These are phyloP conservation scores for Ploettnerulaceae sp. DNA, from an alignment of 2,329 filamentous ascomycete species.

Conservation along the genomic window DNA sequence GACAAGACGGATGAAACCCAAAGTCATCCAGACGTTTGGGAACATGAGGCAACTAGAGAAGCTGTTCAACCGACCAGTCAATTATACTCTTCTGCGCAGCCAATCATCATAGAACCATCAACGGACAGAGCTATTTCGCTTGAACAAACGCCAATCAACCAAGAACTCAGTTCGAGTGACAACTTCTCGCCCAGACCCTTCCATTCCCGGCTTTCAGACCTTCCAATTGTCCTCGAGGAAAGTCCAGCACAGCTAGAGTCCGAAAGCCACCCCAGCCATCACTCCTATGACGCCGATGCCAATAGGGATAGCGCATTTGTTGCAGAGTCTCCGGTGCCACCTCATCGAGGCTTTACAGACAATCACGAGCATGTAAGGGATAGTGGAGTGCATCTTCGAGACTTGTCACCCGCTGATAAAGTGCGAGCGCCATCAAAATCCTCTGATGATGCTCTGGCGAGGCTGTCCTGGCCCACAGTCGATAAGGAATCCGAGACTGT, in stretches of 20 bases:
- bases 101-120: constrained; percentile 12
- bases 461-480: constrained; percentile 37
- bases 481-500: constrained; percentile 43
- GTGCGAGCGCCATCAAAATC: constrained; percentile 28
- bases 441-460: constrained; percentile 35
- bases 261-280: constrained; percentile 11
- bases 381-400: constrained; percentile 52
- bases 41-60: constrained; percentile 1
- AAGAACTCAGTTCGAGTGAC: constrained; percentile 11
- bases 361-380: constrained; percentile 37
- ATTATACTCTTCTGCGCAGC: background rate
- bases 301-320: constrained; percentile 49
- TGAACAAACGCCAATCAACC: constrained; percentile 5
- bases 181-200: constrained; percentile 14
- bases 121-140: constrained; percentile 10
- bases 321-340: constrained; percentile 42
- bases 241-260: constrained; percentile 16
- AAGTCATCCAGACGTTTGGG: constrained; percentile 1
- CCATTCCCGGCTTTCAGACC: constrained; percentile 23
- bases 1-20: constrained; percentile 15
- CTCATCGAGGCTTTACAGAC: constrained; percentile 29
- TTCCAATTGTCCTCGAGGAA: constrained; percentile 31
- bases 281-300: constrained; percentile 7
- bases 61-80: background rate
- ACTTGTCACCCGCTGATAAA: constrained; percentile 36